Base-by-base conservation (phyloP, 495 filamentous ascomycete genomes). In the Evernia prunastri region DNA sequence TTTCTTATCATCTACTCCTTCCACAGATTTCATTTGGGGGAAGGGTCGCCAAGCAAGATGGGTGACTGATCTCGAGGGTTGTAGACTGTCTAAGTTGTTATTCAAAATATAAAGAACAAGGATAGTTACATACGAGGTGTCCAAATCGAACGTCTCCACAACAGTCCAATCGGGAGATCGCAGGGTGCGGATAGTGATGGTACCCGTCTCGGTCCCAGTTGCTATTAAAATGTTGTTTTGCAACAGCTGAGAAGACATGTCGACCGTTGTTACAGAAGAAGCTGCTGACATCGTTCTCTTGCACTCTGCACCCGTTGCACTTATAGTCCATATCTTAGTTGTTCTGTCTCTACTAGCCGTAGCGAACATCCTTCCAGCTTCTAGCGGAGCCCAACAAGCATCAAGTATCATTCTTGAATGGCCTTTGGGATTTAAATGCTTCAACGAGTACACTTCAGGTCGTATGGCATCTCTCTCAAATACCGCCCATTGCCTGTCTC, bases 401-500 rank as follows among this genome's bases (percentile, higher is more conserved):
- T 89, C 90, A 27, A 96, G 77, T 49, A 99, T 89, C 91, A 97
- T 96, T 60, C 94, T 78, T 25, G 88, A 80, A 74, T 99, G 94
- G 3, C 87, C 92, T 75, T 94, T 96, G 1, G 86, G 83, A 66
- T 94, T 90, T 11, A 82, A 78, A 53, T 84, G 74, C 23, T 79
- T 64, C 4, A 87, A 75, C 49, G 72, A 76, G 63, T 88, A 96
- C 25, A 65, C 71, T 4, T 72, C 78, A 11, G 72, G 71, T 13
- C 76, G 73, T 39, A 67, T 63, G 15, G 72, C 70, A 43, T 69
- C 70, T 51, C 83, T 77, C 64, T 84, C 72, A 68, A 90, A 97
- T 11, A 97, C 78, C 1, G 83, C 86, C 93, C 93, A 97, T 72
- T 92, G 89, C 43, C 94, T 78, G 71, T 99, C 94, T 63, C 95